Percentiles rank a stretch among this genome's conserved stretches.
Evolutionary conservation across 1,139 yeast genomes (phyloP).

Genomic region (Candida sp.): DNA sequence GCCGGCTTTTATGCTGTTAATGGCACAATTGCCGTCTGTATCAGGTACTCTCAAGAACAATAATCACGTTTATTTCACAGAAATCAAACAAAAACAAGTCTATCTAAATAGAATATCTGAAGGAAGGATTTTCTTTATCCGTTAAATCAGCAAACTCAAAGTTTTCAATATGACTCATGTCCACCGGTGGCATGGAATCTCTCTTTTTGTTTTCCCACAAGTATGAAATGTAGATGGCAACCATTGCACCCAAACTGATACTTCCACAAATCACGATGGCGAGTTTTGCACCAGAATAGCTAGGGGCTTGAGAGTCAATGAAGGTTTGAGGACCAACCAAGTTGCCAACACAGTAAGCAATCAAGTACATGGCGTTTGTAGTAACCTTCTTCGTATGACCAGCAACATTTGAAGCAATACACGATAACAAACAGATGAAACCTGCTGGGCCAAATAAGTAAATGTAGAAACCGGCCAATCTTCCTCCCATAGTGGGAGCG

Average conservation of each 20-base stretch:
- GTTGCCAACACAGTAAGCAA: conserved; percentile 72
- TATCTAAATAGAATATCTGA: conserved; percentile 43
- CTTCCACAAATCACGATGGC: conserved; percentile 37
- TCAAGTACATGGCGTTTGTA: conserved; percentile 60
- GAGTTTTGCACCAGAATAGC: conserved; percentile 49
- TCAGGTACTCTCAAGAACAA: no score
- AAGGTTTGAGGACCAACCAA: conserved; percentile 76
- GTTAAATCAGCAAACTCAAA: conserved; percentile 67
- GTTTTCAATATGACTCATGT: conserved; percentile 38
- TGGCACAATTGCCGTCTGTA: no score
- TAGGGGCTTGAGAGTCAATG: conserved; percentile 55
- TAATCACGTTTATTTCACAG: no score
- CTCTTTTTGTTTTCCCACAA: conserved; percentile 28
- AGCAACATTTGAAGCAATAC: conserved; percentile 62
- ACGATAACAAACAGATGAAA: conserved; percentile 50
- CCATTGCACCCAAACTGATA: conserved; percentile 24
- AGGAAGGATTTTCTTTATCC: conserved; percentile 66
- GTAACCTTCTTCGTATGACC: conserved; percentile 74
- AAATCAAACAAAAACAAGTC: no score
- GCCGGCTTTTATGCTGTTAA: no score
- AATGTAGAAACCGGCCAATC: conserved; percentile 46
- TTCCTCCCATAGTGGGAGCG: conserved; percentile 35
- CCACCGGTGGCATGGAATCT: conserved; percentile 20
- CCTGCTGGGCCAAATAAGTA: conserved; percentile 37
- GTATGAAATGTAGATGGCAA: conserved; percentile 32